phyloP scores from a whole-genome alignment of 345 rosid genomes.

The Excoecaria cochinchinensis region DNA sequence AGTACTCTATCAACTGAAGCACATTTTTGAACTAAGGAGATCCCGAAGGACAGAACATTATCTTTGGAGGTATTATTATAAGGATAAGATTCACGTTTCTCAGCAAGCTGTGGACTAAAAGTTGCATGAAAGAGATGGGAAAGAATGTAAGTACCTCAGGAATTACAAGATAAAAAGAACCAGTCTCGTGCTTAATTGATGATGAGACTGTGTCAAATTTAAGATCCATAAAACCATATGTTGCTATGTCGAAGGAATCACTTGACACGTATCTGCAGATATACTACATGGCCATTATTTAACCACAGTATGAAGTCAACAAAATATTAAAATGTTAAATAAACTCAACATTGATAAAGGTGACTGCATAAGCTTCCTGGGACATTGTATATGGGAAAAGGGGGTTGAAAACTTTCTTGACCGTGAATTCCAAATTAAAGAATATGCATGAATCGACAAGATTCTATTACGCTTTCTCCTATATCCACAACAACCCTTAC shows the following conservation, averaged over 20 bases:
- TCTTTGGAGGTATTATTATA: neutral
- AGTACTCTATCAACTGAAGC: slow-evolving; percentile 6
- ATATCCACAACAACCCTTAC: neutral
- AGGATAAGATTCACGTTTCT: neutral
- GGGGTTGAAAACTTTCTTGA: neutral
- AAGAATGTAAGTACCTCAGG: slow-evolving; percentile 61
- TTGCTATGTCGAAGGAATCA: slow-evolving; percentile 51
- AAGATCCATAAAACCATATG: slow-evolving; percentile 77
- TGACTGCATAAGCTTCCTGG: neutral
- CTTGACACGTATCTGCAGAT: slow-evolving; percentile 74
- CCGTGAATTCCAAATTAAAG: neutral
- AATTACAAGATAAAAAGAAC: slow-evolving; percentile 66
- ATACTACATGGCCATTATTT: slow-evolving; percentile 31
- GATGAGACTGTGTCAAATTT: slow-evolving; percentile 38
- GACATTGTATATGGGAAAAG: neutral
- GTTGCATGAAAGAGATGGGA: slow-evolving; percentile 5
- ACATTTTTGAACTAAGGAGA: slow-evolving; percentile 6
- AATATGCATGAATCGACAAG: neutral
- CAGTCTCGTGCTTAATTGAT: slow-evolving; percentile 55
- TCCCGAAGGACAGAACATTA: neutral
- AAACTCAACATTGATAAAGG: neutral
- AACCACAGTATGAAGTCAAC: slow-evolving; percentile 24
- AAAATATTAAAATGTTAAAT: neutral
- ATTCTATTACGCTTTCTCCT: neutral
- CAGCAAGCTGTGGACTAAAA: neutral